Evolutionary conservation across 768 basidiomycete species (phyloP), one percentile per base, ranked within the genome.

Genomic region (Mycena venus): DNA sequence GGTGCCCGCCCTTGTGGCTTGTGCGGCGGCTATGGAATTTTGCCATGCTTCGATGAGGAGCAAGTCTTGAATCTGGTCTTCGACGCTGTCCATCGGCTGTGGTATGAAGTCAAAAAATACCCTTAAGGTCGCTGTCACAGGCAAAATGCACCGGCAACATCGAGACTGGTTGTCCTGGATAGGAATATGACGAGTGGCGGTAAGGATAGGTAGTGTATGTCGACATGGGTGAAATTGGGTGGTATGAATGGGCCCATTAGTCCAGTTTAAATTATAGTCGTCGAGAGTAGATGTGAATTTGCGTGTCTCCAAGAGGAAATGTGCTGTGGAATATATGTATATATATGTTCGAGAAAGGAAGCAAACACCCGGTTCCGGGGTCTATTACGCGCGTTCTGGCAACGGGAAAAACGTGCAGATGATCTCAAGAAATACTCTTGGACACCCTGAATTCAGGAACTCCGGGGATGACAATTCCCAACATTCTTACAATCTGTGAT

Each of bases 41-140:
- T 25, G 27, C 40, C 38, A 56, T 15, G 23, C 14, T 14, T 51
- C 49, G 10, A 49, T 17, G 10, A 55, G 6, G 14, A 62, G 61
- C 4, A 63, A 11, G 8, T 62, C 68, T n/a, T 63, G 69, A 19
- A 62, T 53, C 27, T 63, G 61, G 25, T 63, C 61, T 12, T 70
- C 69, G 2, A 36, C 38, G 53, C 61, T 70, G 21, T 70, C 61
- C 69, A 70, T 63, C 0, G 51, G 51, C 68, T 70, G 38, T 25
- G 0, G 19, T 2, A 49, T 3, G 17, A 4, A 2, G n/a, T 70
- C 27, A 53, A 32, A 56, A 34, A 27, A 56, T n/a, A 38, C 5
- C 36, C n/a, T 36, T 4, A 27, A 40, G 11, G 10, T 5, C 44
- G 14, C 27, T n/a, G 27, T 5, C 23, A 72, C 63, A 1, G 63